Conservation (phyloP, 108 stramenopile genomes). For the Stephanodiscus triporus region DNA sequence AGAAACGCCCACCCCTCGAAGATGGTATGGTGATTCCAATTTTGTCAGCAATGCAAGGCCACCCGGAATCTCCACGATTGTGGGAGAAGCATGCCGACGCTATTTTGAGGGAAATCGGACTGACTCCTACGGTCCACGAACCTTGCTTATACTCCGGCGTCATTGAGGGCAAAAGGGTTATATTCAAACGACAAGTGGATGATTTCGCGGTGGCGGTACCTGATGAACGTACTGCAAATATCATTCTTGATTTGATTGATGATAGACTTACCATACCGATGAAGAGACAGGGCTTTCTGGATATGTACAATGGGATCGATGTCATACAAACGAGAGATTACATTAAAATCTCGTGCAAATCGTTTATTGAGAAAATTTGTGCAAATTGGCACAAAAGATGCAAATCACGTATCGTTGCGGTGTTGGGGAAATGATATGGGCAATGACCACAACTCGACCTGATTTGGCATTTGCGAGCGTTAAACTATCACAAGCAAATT, state of each 20-base stretch:
- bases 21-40: constrained; percentile 3
- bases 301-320: constrained; percentile 45
- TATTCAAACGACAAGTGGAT: background rate
- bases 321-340: constrained; percentile 32
- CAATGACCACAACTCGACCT: no score
- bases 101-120: constrained; percentile 1
- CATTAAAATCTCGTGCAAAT: constrained; percentile 34
- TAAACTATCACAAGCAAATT: no score
- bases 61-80: constrained; percentile 14
- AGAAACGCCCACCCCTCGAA: no score
- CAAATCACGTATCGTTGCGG: no score
- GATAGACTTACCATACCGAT: constrained; percentile 13
- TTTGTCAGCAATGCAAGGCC: constrained; percentile 14
- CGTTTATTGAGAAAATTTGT: constrained; percentile 38
- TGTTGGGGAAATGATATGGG: no score
- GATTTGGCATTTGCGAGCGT: no score
- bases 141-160: constrained; percentile 4
- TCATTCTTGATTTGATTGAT: constrained; percentile 2
- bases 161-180: constrained; percentile 6
- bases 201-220: background rate
- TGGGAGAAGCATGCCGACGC: constrained; percentile 18
- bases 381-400: constrained; percentile 12
- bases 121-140: constrained; percentile 6
- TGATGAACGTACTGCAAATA: background rate
- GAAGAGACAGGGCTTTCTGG: constrained; percentile 25